A percentile compares a stretch with the other conserved stretches of the same genome.
phyloP scores from a whole-genome alignment of 441 rosid genomes.

The Adansonia rubrostipa region DNA sequence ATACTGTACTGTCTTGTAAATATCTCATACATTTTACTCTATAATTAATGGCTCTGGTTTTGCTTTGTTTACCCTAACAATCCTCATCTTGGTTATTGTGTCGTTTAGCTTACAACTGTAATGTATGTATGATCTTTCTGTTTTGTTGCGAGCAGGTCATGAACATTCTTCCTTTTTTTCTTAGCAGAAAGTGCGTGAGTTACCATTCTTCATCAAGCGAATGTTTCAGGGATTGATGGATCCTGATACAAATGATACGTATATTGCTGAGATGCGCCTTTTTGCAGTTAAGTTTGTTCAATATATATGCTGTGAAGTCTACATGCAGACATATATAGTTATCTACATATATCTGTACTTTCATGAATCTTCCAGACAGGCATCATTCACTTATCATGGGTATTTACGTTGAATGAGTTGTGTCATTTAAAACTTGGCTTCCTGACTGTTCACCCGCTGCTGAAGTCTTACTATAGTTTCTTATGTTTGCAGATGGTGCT shows the following conservation, averaged over 20 bases:
- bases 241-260: conserved; percentile 59
- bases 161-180: conserved; percentile 28
- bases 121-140: neutral
- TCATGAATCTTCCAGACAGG: neutral
- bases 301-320: neutral
- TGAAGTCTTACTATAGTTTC: conserved; percentile 23
- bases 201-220: conserved; percentile 75
- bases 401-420: neutral
- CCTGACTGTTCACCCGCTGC: neutral
- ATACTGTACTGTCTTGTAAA: neutral
- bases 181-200: conserved; percentile 62
- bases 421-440: neutral
- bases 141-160: conserved; percentile 20
- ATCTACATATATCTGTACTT: neutral
- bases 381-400: neutral
- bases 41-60: conserved; percentile 6
- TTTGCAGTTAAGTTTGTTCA: conserved; percentile 63
- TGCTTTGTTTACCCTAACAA: neutral
- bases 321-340: neutral
- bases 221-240: conserved; percentile 65
- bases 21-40: neutral
- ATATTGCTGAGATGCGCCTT: conserved; percentile 65
- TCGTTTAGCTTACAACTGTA: conserved; percentile 16
- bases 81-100: neutral
- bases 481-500: conserved; percentile 60